These are phyloP conservation scores for Laetiporus sulphureus DNA, from an alignment of 1,284 basidiomycete species.

Conservation along the genomic window DNA sequence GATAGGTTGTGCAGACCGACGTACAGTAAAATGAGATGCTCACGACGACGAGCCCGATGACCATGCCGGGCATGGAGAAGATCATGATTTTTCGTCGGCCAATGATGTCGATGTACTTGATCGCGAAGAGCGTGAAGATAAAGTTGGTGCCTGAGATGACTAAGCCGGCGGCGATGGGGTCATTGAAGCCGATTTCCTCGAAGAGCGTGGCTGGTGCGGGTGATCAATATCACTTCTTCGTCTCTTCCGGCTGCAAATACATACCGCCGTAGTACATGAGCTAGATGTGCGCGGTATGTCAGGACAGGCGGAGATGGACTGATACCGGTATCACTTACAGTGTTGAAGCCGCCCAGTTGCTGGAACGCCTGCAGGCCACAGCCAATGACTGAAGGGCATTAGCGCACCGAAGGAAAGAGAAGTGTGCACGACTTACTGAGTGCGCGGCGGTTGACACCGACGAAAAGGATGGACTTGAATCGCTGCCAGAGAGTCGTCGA, in stretches of 20 bases:
- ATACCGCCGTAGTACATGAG: conserved; percentile 64
- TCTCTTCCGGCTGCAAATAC: not conserved
- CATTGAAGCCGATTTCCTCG: conserved; percentile 73
- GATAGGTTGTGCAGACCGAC: too few relatives aligned
- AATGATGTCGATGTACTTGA: conserved; percentile 77
- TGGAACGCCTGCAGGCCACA: conserved; percentile 81
- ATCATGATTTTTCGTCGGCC: conserved; percentile 76
- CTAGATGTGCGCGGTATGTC: too few relatives aligned
- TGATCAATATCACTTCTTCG: not conserved
- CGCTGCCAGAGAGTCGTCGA: conserved; percentile 57
- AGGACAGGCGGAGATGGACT: too few relatives aligned
- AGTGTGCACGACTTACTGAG: conserved; percentile 67
- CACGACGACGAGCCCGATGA: conserved; percentile 63
- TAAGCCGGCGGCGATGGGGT: conserved; percentile 74
- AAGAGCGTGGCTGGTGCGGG: conserved; percentile 58
- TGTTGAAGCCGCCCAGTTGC: conserved; percentile 70
- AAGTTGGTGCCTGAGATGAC: conserved; percentile 80
- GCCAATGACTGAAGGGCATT: conserved; percentile 46
- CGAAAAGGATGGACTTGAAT: conserved; percentile 44
- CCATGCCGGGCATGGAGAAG: conserved; percentile 73
- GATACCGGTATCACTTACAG: conserved; percentile 22
- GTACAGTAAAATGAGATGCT: conserved; percentile 72
- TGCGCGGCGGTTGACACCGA: conserved; percentile 62
- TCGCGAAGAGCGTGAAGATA: conserved; percentile 73
- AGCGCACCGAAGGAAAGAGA: not conserved